phyloP scores from a whole-genome alignment of 495 filamentous ascomycete species.

The Pyronema domesticum region DNA sequence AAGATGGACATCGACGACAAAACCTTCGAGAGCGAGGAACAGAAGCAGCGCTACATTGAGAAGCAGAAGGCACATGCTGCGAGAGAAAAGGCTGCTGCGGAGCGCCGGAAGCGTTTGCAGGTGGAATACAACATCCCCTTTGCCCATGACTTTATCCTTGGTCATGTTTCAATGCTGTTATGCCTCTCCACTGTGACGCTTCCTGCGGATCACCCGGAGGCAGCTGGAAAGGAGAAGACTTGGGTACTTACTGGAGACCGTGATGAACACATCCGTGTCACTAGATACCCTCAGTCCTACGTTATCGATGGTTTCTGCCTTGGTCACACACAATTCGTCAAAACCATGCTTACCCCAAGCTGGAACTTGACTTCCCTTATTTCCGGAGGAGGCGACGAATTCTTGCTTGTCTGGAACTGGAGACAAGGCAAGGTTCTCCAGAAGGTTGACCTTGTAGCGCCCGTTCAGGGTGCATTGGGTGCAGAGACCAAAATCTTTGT shows the following conservation, averaged over 20 bases:
- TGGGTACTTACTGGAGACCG: slow-evolving; percentile 84
- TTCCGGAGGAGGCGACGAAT: slow-evolving; percentile 71
- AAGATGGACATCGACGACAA: slow-evolving; percentile 19
- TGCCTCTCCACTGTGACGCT: slow-evolving; percentile 39
- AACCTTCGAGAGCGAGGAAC: slow-evolving; percentile 8
- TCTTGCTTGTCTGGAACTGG: slow-evolving; percentile 76
- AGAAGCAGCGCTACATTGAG: slow-evolving; percentile 4
- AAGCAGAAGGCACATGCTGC: slow-evolving; percentile 4
- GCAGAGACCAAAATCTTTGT: slow-evolving; percentile 6
- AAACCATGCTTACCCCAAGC: slow-evolving; percentile 46
- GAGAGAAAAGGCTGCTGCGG: slow-evolving; percentile 12
- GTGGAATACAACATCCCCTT: slow-evolving; percentile 38
- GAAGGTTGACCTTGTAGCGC: slow-evolving; percentile 33
- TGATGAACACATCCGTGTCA: slow-evolving; percentile 92
- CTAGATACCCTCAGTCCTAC: slow-evolving; percentile 65
- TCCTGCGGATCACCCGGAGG: slow-evolving; percentile 9
- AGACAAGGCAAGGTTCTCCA: slow-evolving; percentile 33
- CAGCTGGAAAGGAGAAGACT: slow-evolving; percentile 27
- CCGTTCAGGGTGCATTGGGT: slow-evolving; percentile 22
- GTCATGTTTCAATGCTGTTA: slow-evolving; percentile 87
- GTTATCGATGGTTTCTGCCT: slow-evolving; percentile 79
- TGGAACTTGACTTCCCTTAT: slow-evolving; percentile 43
- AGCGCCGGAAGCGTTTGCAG: slow-evolving; percentile 19
- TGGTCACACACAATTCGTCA: slow-evolving; percentile 70
- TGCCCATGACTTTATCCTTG: slow-evolving; percentile 57